phyloP scores from a whole-genome alignment of 371 early-diverging fungal genomes.

The Massospora cicadina region DNA sequence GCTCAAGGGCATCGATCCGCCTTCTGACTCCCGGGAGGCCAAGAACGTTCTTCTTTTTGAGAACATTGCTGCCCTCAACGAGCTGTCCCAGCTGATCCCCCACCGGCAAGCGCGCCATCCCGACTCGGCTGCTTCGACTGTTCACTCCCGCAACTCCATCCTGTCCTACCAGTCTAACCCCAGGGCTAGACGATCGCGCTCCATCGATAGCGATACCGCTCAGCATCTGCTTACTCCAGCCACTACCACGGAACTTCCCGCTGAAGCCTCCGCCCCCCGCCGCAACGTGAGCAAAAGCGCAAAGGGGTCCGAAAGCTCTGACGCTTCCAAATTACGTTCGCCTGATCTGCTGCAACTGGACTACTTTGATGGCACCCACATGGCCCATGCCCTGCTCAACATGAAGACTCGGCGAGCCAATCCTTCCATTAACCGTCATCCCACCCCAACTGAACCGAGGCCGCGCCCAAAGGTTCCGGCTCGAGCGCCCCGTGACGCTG shows the following conservation, averaged over 20 bases:
- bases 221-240: not conserved
- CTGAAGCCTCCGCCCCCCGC: not conserved
- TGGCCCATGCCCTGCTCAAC: constrained; percentile 1
- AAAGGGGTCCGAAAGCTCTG: not conserved
- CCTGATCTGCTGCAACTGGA: not conserved
- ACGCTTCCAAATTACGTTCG: not conserved
- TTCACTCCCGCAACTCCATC: constrained; percentile 2
- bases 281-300: not conserved
- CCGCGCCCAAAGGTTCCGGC: not conserved
- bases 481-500: not conserved
- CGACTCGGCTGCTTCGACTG: not conserved
- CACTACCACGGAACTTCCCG: not conserved
- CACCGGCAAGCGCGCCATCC: not conserved
- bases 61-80: constrained; percentile 5
- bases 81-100: not conserved
- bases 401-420: constrained; percentile 3
- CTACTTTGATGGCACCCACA: constrained; percentile 1
- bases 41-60: not conserved
- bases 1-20: not conserved
- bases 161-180: constrained; percentile 4
- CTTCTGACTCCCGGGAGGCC: not conserved
- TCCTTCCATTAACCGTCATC: not conserved
- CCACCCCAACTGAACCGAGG: not conserved
- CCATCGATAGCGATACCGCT: not conserved
- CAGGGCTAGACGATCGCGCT: not conserved